These are phyloP conservation scores for Sherardia arvensis DNA, from an alignment of 257 asterid genomes.

Conservation along the genomic window DNA sequence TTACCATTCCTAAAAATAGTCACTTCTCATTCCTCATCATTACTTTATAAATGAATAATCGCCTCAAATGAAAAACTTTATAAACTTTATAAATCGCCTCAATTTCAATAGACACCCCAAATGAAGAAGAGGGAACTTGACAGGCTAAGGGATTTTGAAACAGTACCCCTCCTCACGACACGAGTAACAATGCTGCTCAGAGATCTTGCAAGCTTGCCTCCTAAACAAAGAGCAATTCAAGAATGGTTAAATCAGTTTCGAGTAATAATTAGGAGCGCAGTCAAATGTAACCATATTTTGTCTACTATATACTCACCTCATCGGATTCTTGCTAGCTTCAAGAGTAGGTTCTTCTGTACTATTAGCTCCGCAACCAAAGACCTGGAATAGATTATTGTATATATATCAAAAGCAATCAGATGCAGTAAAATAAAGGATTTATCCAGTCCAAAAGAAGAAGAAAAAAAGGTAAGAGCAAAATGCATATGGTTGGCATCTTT, in stretches of 20 bases:
- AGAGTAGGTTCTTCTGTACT: conserved; percentile 80
- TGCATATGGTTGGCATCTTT: no score
- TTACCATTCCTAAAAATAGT: no score
- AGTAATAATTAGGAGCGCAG: no score
- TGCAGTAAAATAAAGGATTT: neutral
- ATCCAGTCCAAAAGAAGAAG: neutral
- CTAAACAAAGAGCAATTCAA: conserved; percentile 26
- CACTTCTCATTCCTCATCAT: no score
- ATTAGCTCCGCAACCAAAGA: conserved; percentile 73
- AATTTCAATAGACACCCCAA: neutral
- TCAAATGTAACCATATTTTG: neutral
- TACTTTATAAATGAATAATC: no score
- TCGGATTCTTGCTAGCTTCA: conserved; percentile 97
- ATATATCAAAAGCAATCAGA: conserved; percentile 4
- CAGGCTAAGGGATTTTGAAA: neutral
- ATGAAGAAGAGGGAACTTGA: neutral
- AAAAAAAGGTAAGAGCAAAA: neutral
- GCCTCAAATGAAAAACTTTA: no score
- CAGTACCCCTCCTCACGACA: conserved; percentile 75
- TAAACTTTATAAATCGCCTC: no score
- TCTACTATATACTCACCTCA: conserved; percentile 55
- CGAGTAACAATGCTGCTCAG: conserved; percentile 78
- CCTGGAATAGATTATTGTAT: conserved; percentile 86
- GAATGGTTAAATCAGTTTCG: neutral
- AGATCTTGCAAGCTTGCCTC: conserved; percentile 87